A percentile compares a stretch with the other conserved stretches of the same genome.
These are phyloP conservation scores for Lathyrus oleraceus DNA, from an alignment of 306 rosid genomes.

Conservation along the genomic window DNA sequence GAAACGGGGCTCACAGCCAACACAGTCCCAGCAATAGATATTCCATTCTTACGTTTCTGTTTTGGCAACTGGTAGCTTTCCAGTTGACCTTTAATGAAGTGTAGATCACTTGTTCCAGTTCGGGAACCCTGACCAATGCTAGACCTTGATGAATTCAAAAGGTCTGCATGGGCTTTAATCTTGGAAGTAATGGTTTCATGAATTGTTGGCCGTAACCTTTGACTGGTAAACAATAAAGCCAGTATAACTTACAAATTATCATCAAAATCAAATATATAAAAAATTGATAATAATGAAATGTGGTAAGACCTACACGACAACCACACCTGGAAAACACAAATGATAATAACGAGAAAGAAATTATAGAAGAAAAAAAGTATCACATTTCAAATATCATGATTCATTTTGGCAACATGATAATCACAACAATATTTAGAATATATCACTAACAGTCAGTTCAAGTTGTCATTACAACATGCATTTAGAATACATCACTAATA, in stretches of 20 bases:
- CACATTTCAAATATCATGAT: conserved; percentile 9
- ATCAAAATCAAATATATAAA: conserved; percentile 28
- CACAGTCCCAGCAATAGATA: conserved; percentile 71
- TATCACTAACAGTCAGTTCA: not conserved
- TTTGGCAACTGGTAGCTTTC: conserved; percentile 80
- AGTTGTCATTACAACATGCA: conserved; percentile 4
- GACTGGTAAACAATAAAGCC: conserved; percentile 63
- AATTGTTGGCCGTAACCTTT: conserved; percentile 91
- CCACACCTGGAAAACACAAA: not conserved
- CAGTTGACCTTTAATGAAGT: conserved; percentile 77
- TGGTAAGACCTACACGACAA: conserved; percentile 3
- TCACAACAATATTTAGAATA: not conserved
- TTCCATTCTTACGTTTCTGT: conserved; percentile 88
- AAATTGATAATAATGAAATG: conserved; percentile 29
- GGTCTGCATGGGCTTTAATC: conserved; percentile 77
- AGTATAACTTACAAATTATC: conserved; percentile 33
- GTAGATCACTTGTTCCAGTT: conserved; percentile 60
- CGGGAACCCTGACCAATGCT: conserved; percentile 61
- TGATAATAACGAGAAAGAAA: not conserved
- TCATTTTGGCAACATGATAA: not conserved
- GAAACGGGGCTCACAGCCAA: conserved; percentile 97
- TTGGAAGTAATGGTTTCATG: conserved; percentile 86
- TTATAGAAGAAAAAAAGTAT: not conserved
- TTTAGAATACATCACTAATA: not conserved
- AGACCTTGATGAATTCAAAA: conserved; percentile 65